Percentiles rank a stretch among this genome's conserved stretches.
Evolutionary conservation across 805 yeast species (phyloP).

Genomic region (Sugiyamaella americana): DNA sequence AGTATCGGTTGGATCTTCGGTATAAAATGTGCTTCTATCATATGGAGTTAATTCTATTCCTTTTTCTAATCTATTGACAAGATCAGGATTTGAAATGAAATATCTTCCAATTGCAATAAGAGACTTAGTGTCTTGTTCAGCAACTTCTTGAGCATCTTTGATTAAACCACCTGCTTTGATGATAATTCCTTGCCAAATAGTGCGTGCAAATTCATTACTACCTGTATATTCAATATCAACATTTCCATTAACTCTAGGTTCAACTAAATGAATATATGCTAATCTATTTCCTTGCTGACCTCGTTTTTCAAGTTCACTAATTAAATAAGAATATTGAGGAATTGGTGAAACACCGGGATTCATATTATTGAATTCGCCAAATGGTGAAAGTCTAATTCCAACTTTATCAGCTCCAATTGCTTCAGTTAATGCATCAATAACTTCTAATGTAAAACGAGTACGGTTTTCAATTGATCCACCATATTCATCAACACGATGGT

Average conservation of each 20-base stretch:
- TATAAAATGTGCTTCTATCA: slow-evolving; percentile 48
- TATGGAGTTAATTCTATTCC: slow-evolving; percentile 39
- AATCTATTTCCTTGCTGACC: slow-evolving; percentile 34
- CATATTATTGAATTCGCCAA: slow-evolving; percentile 1
- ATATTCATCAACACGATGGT: slow-evolving; percentile 54
- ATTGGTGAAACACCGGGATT: slow-evolving; percentile 29
- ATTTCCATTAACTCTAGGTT: slow-evolving; percentile 34
- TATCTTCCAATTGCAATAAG: slow-evolving; percentile 42
- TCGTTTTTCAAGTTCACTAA: slow-evolving; percentile 35
- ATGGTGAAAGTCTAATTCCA: slow-evolving; percentile 38
- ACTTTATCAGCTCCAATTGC: slow-evolving; percentile 34
- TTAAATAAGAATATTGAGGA: slow-evolving; percentile 38
- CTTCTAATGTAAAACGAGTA: slow-evolving; percentile 43
- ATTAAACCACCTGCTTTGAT: neutral
- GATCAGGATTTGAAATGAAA: slow-evolving; percentile 52
- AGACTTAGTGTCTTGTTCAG: slow-evolving; percentile 21
- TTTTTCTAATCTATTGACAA: slow-evolving; percentile 40
- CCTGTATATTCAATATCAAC: neutral
- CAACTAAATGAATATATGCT: slow-evolving; percentile 41
- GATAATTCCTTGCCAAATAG: neutral
- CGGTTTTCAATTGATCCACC: slow-evolving; percentile 62
- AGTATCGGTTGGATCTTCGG: neutral
- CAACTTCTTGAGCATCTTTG: slow-evolving; percentile 19
- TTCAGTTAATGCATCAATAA: slow-evolving; percentile 37
- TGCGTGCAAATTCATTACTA: neutral